Base-by-base conservation (phyloP, 345 rosid genomes). In the Ceriops tagal region DNA sequence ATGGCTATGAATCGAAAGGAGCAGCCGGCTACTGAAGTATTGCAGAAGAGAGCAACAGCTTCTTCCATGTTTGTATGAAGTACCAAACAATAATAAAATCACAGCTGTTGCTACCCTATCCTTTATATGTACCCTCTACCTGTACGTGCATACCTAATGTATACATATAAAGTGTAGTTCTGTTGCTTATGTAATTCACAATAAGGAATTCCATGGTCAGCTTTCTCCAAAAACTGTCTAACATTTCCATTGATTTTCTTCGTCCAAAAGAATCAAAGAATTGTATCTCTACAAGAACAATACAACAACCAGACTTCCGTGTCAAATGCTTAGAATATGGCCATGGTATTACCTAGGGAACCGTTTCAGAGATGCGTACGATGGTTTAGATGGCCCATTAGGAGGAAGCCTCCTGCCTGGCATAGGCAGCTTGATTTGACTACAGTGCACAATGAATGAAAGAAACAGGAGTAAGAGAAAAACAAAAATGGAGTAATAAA, bases 401-500 rank as follows among this genome's bases (percentile, higher is more conserved):
- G 68, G 39, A 18, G 69, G 61, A 71, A 70, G 66, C 69, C 72
- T 83, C 77, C 67, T 84, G 69, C 76, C 77, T 1, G 65, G 76
- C 79, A 84, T 80, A 5, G 88, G 87, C 73, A 86, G 71, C 83
- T 81, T 84, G 53, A 80, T 70, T 74, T 80, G 85, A 30, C 76
- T 37, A 49, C 59, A 60, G 43, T 80, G 78, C 52, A 78, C 82
- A 28, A 80, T 31, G 22, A 79, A 56, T 2, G 79, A 68, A 27
- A 86, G 80, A 73, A 61, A 72, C 16, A 79, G 5, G 39, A 86
- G 85, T 21, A 83, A 43, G 53, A 77, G 51, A 70, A 75, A 77
- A 66, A 86, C 73, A 19, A 77, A 67, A 39, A 81, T 11, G 7
- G 82, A 79, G 63, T 82, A 78, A n/a, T 72, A 67, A 24, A 78